phyloP scores from a whole-genome alignment of 169 alveolate species.

The Plasmodium vivax region DNA sequence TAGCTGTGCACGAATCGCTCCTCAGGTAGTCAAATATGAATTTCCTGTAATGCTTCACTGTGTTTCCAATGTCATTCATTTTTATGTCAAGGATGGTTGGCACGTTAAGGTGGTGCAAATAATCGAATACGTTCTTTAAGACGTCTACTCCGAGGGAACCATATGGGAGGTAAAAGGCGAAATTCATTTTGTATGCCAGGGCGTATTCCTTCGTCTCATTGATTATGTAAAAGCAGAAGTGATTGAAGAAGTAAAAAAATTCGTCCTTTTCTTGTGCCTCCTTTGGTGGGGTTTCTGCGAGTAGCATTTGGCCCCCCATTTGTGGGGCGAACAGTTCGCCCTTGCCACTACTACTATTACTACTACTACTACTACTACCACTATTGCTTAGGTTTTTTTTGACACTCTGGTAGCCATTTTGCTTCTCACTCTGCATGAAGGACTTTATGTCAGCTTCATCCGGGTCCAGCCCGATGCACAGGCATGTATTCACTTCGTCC shows the following conservation, averaged over 20 bases:
- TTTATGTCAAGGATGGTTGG: slow-evolving; percentile 83
- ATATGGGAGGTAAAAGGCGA: slow-evolving; percentile 84
- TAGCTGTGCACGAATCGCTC: slow-evolving; percentile 85
- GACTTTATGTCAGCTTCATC: slow-evolving; percentile 78
- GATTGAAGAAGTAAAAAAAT: slow-evolving; percentile 71
- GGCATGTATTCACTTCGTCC: slow-evolving; percentile 56
- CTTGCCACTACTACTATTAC: neutral
- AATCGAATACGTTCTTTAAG: slow-evolving; percentile 79
- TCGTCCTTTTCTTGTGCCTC: slow-evolving; percentile 22
- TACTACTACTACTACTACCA: slow-evolving; percentile 14
- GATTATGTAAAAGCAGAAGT: slow-evolving; percentile 80
- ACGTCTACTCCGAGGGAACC: slow-evolving; percentile 84
- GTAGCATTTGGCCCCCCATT: slow-evolving; percentile 22
- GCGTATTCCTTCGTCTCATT: slow-evolving; percentile 78
- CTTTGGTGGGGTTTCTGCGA: neutral
- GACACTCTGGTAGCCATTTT: slow-evolving; percentile 64
- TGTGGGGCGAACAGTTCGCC: slow-evolving; percentile 45
- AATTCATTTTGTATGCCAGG: slow-evolving; percentile 81
- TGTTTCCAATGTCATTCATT: slow-evolving; percentile 84
- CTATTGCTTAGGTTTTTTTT: slow-evolving; percentile 16
- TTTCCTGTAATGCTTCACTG: slow-evolving; percentile 83
- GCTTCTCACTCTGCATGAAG: slow-evolving; percentile 76
- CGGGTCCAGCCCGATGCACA: slow-evolving; percentile 86
- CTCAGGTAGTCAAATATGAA: slow-evolving; percentile 80
- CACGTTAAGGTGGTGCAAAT: slow-evolving; percentile 66